Percentiles rank a stretch among this genome's conserved stretches.
These are phyloP conservation scores for Entelexis paramagnoliae DNA, from an alignment of 1,139 yeast species.

Conservation along the genomic window DNA sequence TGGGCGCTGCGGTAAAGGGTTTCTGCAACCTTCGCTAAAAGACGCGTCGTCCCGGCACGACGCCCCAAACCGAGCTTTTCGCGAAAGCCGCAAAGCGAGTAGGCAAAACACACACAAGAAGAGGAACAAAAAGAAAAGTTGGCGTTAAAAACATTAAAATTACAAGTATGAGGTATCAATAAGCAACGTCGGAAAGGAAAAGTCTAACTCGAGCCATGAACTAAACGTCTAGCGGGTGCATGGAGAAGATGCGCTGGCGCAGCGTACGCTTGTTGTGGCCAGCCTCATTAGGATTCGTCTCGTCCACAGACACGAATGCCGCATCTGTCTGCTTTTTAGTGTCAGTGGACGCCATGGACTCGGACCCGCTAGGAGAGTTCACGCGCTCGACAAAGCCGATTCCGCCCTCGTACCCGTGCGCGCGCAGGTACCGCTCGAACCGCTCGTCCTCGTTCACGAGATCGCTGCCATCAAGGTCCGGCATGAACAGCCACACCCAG, in stretches of 20 bases:
- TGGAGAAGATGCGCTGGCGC: background rate
- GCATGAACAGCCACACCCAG: slow-evolving; percentile 51
- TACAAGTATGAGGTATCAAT: no score
- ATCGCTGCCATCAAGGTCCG: slow-evolving; percentile 58
- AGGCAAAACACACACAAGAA: no score
- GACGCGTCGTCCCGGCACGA: background rate
- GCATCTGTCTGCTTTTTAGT: background rate
- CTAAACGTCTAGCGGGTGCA: background rate
- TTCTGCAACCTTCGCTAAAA: background rate
- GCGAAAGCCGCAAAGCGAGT: no score
- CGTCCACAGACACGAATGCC: background rate
- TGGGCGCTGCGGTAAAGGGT: background rate
- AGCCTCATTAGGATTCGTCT: background rate
- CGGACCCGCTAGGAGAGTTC: background rate
- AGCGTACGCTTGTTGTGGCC: background rate
- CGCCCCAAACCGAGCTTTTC: no score
- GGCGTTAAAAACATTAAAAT: no score
- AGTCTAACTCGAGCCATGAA: no score
- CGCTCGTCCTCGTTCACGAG: slow-evolving; percentile 54
- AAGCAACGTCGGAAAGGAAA: no score
- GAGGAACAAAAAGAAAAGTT: no score
- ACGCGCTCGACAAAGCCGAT: slow-evolving; percentile 14
- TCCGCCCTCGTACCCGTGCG: slow-evolving; percentile 43
- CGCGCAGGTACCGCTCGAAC: slow-evolving; percentile 51
- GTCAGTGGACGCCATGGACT: background rate